These are phyloP conservation scores for Funneliformis caledonium DNA, from an alignment of 371 early-diverging fungal genomes.

Conservation along the genomic window DNA sequence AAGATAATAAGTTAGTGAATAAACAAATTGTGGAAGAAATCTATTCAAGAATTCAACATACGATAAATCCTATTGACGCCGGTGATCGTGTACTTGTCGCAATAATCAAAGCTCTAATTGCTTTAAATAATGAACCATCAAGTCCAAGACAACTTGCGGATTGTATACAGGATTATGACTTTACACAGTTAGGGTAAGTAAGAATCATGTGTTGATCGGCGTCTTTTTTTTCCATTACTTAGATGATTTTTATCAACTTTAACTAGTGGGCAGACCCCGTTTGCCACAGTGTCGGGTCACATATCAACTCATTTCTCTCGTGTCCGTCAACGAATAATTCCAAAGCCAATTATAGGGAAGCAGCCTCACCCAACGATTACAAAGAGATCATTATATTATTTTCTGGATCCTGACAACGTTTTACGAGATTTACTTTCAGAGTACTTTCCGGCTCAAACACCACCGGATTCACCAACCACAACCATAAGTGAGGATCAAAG, in stretches of 20 bases:
- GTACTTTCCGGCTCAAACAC: not conserved
- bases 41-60: constrained; percentile 46
- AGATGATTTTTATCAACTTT: not conserved
- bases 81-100: constrained; percentile 84
- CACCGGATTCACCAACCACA: not conserved
- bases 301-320: constrained; percentile 25
- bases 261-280: constrained; percentile 23
- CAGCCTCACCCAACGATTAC: not conserved
- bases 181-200: constrained; percentile 75
- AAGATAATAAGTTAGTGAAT: constrained; percentile 43
- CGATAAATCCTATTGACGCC: constrained; percentile 76
- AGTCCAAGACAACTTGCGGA: constrained; percentile 82
- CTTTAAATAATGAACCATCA: constrained; percentile 76
- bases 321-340: not conserved
- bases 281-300: constrained; percentile 18
- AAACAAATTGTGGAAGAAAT: constrained; percentile 48
- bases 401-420: constrained; percentile 1
- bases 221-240: not conserved
- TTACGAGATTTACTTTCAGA: not conserved
- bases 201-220: not conserved
- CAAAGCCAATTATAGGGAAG: constrained; percentile 16
- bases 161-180: constrained; percentile 74
- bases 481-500: not conserved
- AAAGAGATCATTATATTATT: constrained; percentile 18
- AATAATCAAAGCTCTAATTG: constrained; percentile 75